A percentile compares a stretch with the other conserved stretches of the same genome.
phyloP scores from a whole-genome alignment of 805 yeast species.

The Metschnikowia picachoensis region DNA sequence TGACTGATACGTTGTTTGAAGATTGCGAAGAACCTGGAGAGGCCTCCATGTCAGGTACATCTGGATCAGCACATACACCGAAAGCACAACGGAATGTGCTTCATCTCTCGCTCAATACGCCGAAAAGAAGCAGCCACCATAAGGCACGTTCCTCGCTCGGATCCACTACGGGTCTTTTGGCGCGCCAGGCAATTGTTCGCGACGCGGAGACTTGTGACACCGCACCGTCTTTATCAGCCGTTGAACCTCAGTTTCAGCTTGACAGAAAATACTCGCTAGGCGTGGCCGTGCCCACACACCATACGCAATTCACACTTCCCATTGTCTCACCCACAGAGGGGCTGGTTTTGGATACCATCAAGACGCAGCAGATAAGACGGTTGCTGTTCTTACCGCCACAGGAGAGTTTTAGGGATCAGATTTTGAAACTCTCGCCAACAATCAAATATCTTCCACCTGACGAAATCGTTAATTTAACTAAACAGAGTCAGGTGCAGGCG shows the following conservation, averaged over 20 bases:
- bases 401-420: conserved; percentile 20
- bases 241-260: conserved; percentile 19
- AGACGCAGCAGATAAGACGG: conserved; percentile 24
- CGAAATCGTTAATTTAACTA: conserved; percentile 17
- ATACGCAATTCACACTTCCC: conserved; percentile 14
- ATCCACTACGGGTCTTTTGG: conserved; percentile 3
- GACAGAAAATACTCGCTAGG: conserved; percentile 8
- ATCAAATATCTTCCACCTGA: conserved; percentile 18
- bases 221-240: conserved; percentile 18
- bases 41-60: neutral
- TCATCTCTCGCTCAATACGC: conserved; percentile 9
- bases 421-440: conserved; percentile 21
- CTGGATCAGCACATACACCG: neutral
- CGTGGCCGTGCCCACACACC: conserved; percentile 19
- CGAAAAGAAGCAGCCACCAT: conserved; percentile 3
- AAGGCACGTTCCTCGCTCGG: conserved; percentile 4
- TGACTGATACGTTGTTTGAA: conserved; percentile 35
- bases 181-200: conserved; percentile 6
- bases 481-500: conserved; percentile 2
- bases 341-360: conserved; percentile 17
- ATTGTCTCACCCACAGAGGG: conserved; percentile 12
- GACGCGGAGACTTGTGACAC: conserved; percentile 1
- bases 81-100: conserved; percentile 15
- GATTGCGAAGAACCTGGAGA: conserved; percentile 7
- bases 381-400: conserved; percentile 19